These are phyloP conservation scores for Thecaphora thlaspeos DNA, from an alignment of 1,284 basidiomycete genomes.

Conservation along the genomic window DNA sequence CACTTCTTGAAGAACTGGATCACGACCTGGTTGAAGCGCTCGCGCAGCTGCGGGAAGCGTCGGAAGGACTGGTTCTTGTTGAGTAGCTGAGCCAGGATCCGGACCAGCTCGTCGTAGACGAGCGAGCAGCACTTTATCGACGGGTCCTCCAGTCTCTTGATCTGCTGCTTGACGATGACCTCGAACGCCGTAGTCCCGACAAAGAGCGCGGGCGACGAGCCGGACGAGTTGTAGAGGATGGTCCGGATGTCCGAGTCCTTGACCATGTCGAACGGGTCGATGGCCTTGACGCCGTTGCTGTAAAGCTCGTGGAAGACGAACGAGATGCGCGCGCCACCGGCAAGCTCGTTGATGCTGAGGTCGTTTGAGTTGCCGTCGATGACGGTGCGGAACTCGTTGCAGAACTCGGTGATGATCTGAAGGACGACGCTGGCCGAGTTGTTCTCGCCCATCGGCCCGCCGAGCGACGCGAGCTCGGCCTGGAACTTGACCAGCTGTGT, in stretches of 20 bases:
- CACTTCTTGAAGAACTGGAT: slow-evolving; percentile 92
- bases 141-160: slow-evolving; percentile 91
- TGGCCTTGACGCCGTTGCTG: slow-evolving; percentile 81
- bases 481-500: slow-evolving; percentile 99
- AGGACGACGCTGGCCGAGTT: slow-evolving; percentile 67
- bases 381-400: slow-evolving; percentile 94
- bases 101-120: slow-evolving; percentile 98
- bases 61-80: slow-evolving; percentile 74
- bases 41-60: slow-evolving; percentile 89
- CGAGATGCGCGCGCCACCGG: slow-evolving; percentile 95
- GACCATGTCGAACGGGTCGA: slow-evolving; percentile 87
- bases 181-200: slow-evolving; percentile 98
- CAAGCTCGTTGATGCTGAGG: slow-evolving; percentile 96
- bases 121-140: slow-evolving; percentile 93
- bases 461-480: slow-evolving; percentile 94
- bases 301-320: slow-evolving; percentile 99
- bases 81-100: slow-evolving; percentile 99
- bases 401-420: slow-evolving; percentile 98
- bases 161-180: slow-evolving; percentile 95
- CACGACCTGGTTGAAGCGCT: slow-evolving; percentile 93
- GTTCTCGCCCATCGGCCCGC: slow-evolving; percentile 88
- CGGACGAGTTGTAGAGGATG: slow-evolving; percentile 96
- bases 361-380: slow-evolving; percentile 98
- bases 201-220: slow-evolving; percentile 90
- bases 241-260: slow-evolving; percentile 94